Percentiles rank a stretch among this genome's conserved stretches.
phyloP scores from a whole-genome alignment of 2,329 filamentous ascomycete genomes.

The Onygenales sp. region DNA sequence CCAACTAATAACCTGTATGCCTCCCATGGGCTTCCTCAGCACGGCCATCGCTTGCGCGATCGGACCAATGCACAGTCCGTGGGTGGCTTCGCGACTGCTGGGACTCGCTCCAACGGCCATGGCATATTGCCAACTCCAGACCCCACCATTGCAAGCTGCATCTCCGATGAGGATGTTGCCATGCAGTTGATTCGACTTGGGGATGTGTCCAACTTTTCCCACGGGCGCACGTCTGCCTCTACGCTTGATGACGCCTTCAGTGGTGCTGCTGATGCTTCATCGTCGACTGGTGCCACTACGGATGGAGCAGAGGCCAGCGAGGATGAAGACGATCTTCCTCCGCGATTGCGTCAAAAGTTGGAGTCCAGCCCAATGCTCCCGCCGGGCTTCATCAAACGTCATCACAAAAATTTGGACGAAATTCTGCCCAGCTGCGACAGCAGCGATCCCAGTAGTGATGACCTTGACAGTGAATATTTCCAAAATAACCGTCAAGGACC shows the following conservation, averaged over 20 bases:
- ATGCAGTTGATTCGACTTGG: conserved; percentile 94
- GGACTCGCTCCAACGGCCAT: conserved; percentile 29
- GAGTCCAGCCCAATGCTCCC: conserved; percentile 36
- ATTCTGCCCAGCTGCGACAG: conserved; percentile 48
- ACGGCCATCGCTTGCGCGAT: conserved; percentile 57
- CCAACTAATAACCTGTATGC: conserved; percentile 43
- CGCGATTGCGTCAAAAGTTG: conserved; percentile 32
- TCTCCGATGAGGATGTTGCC: conserved; percentile 96
- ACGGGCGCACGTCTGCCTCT: conserved; percentile 85
- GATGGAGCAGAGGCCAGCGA: conserved; percentile 58
- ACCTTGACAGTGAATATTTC: conserved; percentile 44
- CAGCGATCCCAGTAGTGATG: conserved; percentile 53
- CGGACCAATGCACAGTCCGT: conserved; percentile 47
- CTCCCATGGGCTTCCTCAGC: conserved; percentile 46
- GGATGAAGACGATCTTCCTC: conserved; percentile 46
- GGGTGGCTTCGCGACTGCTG: conserved; percentile 30
- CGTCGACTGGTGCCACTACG: conserved; percentile 76
- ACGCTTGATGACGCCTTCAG: conserved; percentile 91
- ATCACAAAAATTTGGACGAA: conserved; percentile 42
- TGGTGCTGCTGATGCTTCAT: conserved; percentile 73
- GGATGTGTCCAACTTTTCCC: conserved; percentile 85
- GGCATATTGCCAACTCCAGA: conserved; percentile 84
- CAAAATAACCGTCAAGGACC: conserved; percentile 44
- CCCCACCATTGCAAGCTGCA: conserved; percentile 92
- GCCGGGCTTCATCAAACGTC: conserved; percentile 35